Percentiles rank a stretch among this genome's conserved stretches.
Conservation (phyloP, 116 monocot genomes). For the Posidonia oceanica region DNA sequence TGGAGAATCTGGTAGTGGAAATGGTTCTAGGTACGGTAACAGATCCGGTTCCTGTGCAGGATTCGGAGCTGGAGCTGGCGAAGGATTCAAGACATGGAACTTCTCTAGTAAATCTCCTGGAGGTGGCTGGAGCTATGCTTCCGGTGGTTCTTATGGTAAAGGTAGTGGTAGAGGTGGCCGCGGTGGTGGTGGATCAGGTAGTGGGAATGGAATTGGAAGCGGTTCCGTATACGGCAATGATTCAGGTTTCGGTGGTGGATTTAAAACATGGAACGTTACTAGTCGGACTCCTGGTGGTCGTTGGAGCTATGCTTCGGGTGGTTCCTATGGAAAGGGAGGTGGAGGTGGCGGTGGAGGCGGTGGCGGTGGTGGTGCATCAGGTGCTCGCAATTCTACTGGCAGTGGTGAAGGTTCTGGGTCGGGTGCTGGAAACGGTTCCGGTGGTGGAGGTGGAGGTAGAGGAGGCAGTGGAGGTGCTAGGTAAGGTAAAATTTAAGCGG, state of each 20-base stretch:
- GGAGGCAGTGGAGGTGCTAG: background rate
- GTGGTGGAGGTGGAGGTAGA: background rate
- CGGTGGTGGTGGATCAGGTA: background rate
- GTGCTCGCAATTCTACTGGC: background rate
- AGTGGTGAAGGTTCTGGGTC: background rate
- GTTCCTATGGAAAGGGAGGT: background rate
- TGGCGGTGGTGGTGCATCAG: background rate
- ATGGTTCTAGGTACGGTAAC: background rate
- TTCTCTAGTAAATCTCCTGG: background rate
- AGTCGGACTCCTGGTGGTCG: background rate
- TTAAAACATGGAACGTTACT: conserved; percentile 1
- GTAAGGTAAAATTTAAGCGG: background rate
- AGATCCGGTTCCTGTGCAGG: background rate
- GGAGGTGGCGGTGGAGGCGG: background rate
- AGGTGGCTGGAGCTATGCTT: background rate
- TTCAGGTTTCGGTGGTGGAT: background rate
- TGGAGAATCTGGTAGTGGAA: background rate
- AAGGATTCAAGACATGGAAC: background rate
- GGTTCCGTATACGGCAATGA: background rate
- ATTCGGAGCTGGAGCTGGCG: no score
- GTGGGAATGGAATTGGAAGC: background rate
- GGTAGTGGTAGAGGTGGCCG: background rate
- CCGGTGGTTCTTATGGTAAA: background rate
- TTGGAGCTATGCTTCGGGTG: background rate
- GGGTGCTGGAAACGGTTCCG: background rate